These are phyloP conservation scores for Mycena rebaudengoi DNA, from an alignment of 768 basidiomycete species.

Conservation along the genomic window DNA sequence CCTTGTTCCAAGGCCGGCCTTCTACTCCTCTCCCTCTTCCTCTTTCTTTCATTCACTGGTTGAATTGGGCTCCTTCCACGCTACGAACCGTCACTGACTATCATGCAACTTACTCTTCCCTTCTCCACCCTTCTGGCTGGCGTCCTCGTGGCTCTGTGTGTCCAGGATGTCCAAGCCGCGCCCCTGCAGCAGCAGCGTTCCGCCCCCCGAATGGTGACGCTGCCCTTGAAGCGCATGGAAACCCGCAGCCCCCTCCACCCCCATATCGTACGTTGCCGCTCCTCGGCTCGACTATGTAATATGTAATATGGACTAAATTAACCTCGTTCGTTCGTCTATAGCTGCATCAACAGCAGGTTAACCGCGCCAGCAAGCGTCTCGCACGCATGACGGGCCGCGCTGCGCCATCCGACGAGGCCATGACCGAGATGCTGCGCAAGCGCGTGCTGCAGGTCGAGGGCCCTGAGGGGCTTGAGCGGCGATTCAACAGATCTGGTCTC, in stretches of 20 bases:
- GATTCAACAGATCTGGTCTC: constrained; percentile 7
- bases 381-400: constrained; percentile 73
- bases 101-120: constrained; percentile 65
- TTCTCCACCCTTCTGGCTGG: constrained; percentile 63
- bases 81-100: too few species aligned
- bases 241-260: constrained; percentile 41
- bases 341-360: constrained; percentile 76
- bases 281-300: not conserved
- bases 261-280: constrained; percentile 42
- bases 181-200: constrained; percentile 45
- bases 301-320: too few species aligned
- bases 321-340: constrained; percentile 39
- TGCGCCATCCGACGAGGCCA: constrained; percentile 55
- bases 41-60: constrained; percentile 33
- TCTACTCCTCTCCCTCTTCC: constrained; percentile 36
- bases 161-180: constrained; percentile 49
- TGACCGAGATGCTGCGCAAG: constrained; percentile 57
- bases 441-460: constrained; percentile 53
- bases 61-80: constrained; percentile 34
- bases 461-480: constrained; percentile 37
- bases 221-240: constrained; percentile 52
- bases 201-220: constrained; percentile 46
- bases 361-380: constrained; percentile 68
- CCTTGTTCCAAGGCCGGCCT: constrained; percentile 44
- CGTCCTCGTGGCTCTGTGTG: constrained; percentile 53